Base-by-base conservation (phyloP, 2,329 filamentous ascomycete genomes). In the Penicillium decumbens region DNA sequence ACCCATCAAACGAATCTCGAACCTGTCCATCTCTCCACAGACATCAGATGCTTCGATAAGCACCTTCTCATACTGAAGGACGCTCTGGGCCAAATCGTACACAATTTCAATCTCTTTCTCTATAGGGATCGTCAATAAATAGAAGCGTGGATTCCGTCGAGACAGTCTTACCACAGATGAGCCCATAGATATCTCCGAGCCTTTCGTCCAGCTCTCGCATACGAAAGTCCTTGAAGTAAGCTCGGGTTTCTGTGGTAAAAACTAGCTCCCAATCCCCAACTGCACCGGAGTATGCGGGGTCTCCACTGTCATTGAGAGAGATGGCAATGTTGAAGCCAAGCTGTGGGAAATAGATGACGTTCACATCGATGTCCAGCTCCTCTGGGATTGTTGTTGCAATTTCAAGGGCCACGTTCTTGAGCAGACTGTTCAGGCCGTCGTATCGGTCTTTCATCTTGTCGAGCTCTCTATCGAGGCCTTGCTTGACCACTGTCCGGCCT, bases 91-190 rank as follows among this genome's bases (percentile, higher is more conserved):
- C 27, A 98, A 80, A 3, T 80, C 75, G 61, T 96, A 87, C 0
- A 93, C 79, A 38, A 97, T 88, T 58, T 95, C 88, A 39, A 96
- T 91, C 66, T 98, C 92, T 47, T 82, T 83, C 62, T 95, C 91
- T 87, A 6, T 5, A 12, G 25, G 38, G 9, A 27, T 40, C 4
- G 9, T 37, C 12, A 38, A 18, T 13, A 5, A 2, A 43, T 29
- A 33, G 8, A 6, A 10, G 42, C 10, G 51, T 38, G 47, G 27
- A 10, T 15, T 42, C 18, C 5, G 33, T 41, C 15, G 30, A 25
- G 18, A 9, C 20, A 43, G 35, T n/a, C 77, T 64, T 75, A 88
- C 88, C 87, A 60, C 88, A 87, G 48, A 98, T 95, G 49, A 82
- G 78, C 32, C 87, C 84, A 61, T 92, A 92, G 27, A 95, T 79